Percentiles rank a stretch among this genome's conserved stretches.
Conservation (phyloP, 495 filamentous ascomycete species). For the Penicillium riverlandense region DNA sequence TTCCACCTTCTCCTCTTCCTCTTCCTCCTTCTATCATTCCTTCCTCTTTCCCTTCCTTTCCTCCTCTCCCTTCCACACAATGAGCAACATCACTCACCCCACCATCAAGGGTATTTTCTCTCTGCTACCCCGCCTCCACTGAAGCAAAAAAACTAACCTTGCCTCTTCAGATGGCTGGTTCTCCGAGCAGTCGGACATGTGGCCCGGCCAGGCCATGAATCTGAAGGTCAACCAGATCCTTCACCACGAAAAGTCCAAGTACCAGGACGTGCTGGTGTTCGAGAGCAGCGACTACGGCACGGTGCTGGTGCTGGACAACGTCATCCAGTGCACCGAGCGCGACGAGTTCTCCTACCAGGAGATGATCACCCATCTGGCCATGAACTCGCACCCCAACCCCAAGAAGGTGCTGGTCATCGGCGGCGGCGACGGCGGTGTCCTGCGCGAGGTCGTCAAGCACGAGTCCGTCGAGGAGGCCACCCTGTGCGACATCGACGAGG, state of each 20-base stretch:
- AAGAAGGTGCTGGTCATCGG: constrained; percentile 98
- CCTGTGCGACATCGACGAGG: constrained; percentile 99
- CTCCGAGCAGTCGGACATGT: constrained; percentile 95
- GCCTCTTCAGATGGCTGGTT: constrained; percentile 87
- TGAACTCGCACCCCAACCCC: constrained; percentile 97
- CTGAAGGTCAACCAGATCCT: constrained; percentile 95
- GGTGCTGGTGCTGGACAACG: constrained; percentile 97
- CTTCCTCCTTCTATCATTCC: constrained; percentile 4
- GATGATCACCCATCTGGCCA: constrained; percentile 98
- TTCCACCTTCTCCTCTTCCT: constrained; percentile 11
- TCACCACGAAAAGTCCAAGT: constrained; percentile 98
- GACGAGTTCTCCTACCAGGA: constrained; percentile 99
- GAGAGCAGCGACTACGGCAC: constrained; percentile 94
- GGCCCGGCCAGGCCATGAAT: constrained; percentile 98
- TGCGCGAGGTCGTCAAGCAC: constrained; percentile 98
- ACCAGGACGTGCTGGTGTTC: constrained; percentile 98
- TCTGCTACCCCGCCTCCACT: constrained; percentile 20
- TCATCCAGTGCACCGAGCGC: constrained; percentile 96
- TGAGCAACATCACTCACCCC: constrained; percentile 53
- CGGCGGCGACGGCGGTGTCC: constrained; percentile 92
- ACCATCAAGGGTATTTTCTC: constrained; percentile 49
- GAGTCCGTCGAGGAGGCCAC: constrained; percentile 85
- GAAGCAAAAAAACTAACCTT: too few species aligned
- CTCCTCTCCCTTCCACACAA: constrained; percentile 19
- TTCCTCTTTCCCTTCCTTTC: constrained; percentile 13